Base-by-base conservation (phyloP, 495 filamentous ascomycete species). In the Aspergillus conjunctus region DNA sequence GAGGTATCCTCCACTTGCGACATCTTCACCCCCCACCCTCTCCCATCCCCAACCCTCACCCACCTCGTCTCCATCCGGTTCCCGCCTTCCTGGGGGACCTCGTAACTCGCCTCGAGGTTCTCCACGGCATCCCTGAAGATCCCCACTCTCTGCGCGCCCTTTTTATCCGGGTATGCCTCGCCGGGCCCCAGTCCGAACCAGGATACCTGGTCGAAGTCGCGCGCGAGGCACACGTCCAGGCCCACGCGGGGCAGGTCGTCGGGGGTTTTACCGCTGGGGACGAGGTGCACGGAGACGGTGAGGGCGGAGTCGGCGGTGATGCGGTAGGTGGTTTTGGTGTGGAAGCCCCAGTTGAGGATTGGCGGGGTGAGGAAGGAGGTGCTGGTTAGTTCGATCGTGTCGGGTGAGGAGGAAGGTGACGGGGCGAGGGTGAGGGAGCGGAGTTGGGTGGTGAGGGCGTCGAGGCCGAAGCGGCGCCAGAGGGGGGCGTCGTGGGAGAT, bases 181-280 rank as follows among this genome's bases (percentile, higher is more conserved):
- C 82, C 85, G 0, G 87, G 87, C 0, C 87, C 87, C 6, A 82
- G 79, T 4, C 87, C 87, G 64, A 83, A 80, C 85, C 85, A 88
- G 1, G 65, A 67, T 4, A 79, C 80, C 30, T 68, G 63, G 18
- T 76, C 73, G 5, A 82, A 66, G 0, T 66, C 56, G 12, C 60
- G 33, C 58, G 73, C 45, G 37, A 88, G 58, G 1, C 71, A 71
- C 30, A 85, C 74, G 2, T 79, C 81, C 1, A 87, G 64, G 1
- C 86, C 86, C 14, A 84, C 71, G 21, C 87, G 81, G 4, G 87
- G 83, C 2, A 89, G 67, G 11, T 79, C 81, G 3, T 71, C 61
- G 0, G 87, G 87, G 8, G 77, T 62, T n/a, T 74, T 69, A 4
- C 77, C 74, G 17, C 74, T 74, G 0, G 85, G 74, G 1, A 71